Conservation (phyloP, 2,329 filamentous ascomycete species). For the Hymenoscyphus albidus region DNA sequence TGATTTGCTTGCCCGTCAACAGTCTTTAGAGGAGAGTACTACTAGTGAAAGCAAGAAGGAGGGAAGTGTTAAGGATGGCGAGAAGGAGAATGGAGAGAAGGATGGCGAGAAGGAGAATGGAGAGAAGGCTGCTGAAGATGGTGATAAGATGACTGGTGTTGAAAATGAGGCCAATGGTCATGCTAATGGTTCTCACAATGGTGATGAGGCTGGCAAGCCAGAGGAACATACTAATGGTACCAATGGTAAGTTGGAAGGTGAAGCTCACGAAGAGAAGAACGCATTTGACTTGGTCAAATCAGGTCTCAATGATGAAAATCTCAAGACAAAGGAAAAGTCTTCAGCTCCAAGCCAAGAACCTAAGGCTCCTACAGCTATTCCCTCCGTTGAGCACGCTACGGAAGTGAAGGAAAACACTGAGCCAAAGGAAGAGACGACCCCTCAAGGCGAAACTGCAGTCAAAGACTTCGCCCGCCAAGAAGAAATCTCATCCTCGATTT, state of each 20-base stretch:
- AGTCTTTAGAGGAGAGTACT: not conserved
- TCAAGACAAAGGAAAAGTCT: constrained; percentile 23
- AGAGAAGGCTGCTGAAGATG: constrained; percentile 18
- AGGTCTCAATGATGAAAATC: constrained; percentile 24
- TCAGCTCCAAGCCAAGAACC: constrained; percentile 8
- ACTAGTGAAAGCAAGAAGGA: not conserved
- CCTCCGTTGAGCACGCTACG: not conserved
- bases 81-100: constrained; percentile 15
- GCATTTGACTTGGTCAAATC: constrained; percentile 34
- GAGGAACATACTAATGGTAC: not conserved
- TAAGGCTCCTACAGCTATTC: constrained; percentile 5
- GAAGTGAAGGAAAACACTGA: not conserved
- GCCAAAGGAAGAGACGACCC: not conserved
- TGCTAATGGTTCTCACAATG: not conserved
- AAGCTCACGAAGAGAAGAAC: constrained; percentile 24
- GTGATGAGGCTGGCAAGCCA: not conserved
- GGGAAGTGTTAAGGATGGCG: constrained; percentile 4
- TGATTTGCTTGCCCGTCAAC: not conserved
- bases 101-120: constrained; percentile 12
- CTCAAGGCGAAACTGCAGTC: constrained; percentile 21
- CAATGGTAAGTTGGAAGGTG: not conserved
- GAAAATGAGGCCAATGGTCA: not conserved
- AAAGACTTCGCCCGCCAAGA: constrained; percentile 36
- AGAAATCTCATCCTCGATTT: constrained; percentile 49
- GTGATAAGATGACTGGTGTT: constrained; percentile 16